Conservation (phyloP, 2,329 filamentous ascomycete species). For the Sarocladium oryzae region DNA sequence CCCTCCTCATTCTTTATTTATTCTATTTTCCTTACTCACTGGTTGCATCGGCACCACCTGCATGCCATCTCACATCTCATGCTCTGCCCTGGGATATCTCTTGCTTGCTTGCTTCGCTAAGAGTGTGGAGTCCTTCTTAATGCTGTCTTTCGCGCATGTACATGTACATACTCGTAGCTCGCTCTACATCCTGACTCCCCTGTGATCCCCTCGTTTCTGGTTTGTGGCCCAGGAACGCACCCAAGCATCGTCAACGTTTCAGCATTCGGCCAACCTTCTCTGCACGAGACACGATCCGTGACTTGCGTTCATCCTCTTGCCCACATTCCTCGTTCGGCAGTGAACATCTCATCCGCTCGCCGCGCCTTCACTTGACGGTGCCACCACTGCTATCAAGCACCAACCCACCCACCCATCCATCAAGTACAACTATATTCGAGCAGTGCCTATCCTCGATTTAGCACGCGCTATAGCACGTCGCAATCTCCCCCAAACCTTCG, state of each 20-base stretch:
- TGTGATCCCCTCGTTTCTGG: not conserved
- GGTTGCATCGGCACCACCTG: not conserved
- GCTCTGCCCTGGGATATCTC: not conserved
- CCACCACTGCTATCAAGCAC: not conserved
- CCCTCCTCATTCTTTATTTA: no score
- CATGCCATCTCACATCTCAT: not conserved
- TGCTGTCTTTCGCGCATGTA: no score
- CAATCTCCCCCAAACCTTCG: conserved; percentile 1
- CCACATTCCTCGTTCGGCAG: no score
- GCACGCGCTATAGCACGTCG: not conserved
- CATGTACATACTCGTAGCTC: not conserved
- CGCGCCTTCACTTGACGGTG: not conserved
- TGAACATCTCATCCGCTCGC: not conserved
- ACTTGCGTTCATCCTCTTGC: no score
- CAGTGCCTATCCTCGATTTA: not conserved
- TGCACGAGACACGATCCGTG: not conserved
- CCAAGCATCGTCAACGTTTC: conserved; percentile 4
- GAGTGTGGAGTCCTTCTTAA: not conserved
- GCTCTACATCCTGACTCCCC: not conserved
- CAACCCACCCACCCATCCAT: not conserved
- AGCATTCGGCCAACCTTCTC: not conserved
- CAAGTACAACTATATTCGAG: no score
- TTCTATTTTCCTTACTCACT: no score
- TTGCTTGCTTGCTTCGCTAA: not conserved
- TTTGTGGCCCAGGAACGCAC: not conserved